A percentile compares a stretch with the other conserved stretches of the same genome.
Conservation (phyloP, 225 moss, liverwort and hornwort genomes). For the Neckera pumila region DNA sequence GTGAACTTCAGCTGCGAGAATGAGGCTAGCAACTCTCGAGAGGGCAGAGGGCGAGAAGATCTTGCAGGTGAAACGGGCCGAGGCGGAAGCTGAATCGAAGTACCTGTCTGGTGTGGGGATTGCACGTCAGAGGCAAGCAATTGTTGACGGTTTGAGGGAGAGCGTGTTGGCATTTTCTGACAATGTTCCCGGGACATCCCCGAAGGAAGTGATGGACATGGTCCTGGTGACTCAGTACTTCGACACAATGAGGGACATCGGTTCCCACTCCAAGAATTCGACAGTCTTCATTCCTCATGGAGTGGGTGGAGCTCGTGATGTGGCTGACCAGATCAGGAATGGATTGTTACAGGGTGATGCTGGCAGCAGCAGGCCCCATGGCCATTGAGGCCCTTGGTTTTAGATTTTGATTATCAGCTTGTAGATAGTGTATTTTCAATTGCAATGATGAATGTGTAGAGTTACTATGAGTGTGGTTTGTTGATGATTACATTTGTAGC, state of each 20-base stretch:
- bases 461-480: not conserved
- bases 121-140: conserved; percentile 79
- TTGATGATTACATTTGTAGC: not conserved
- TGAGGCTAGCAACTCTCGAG: conserved; percentile 70
- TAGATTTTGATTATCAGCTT: not conserved
- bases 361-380: not conserved
- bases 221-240: conserved; percentile 84
- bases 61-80: conserved; percentile 76
- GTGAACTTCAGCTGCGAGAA: conserved; percentile 48
- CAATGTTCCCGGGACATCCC: conserved; percentile 75
- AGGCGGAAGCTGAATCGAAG: conserved; percentile 81
- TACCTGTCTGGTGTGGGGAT: conserved; percentile 78
- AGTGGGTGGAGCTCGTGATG: conserved; percentile 67
- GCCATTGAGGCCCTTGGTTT: not conserved
- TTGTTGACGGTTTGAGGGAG: conserved; percentile 80
- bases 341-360: conserved; percentile 68
- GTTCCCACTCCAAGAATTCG: conserved; percentile 71
- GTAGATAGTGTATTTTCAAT: not conserved
- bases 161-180: conserved; percentile 79
- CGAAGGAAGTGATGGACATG: conserved; percentile 88
- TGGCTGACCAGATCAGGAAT: conserved; percentile 81
- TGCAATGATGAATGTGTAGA: not conserved
- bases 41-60: conserved; percentile 85
- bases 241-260: conserved; percentile 85
- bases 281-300: conserved; percentile 88